Percentiles rank a stretch among this genome's conserved stretches.
These are phyloP conservation scores for Smithsoniella earleae DNA, from an alignment of 163 green algal species.

Conservation along the genomic window DNA sequence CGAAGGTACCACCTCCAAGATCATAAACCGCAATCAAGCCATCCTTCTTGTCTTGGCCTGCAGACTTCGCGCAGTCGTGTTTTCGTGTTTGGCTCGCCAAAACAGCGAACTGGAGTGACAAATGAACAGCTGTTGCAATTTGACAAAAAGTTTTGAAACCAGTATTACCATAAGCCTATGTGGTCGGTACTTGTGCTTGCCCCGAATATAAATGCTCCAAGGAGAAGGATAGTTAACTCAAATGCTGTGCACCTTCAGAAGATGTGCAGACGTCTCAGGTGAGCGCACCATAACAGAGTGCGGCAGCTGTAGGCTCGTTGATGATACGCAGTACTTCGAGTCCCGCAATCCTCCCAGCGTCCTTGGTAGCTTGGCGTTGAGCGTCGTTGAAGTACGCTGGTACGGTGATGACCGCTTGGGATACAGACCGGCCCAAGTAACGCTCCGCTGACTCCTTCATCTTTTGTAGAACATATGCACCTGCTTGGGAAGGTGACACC, in stretches of 20 bases:
- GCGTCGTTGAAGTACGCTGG: constrained; percentile 98
- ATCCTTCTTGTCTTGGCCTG: constrained; percentile 78
- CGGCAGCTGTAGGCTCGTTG: constrained; percentile 95
- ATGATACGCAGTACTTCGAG: constrained; percentile 91
- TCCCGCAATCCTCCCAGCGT: constrained; percentile 80
- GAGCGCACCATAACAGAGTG: constrained; percentile 75
- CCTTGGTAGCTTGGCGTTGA: constrained; percentile 86
- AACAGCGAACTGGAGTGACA: too few relatives aligned
- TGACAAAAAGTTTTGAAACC: too few relatives aligned
- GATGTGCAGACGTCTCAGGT: too few relatives aligned
- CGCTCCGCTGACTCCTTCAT: constrained; percentile 93
- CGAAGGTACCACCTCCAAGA: constrained; percentile 92
- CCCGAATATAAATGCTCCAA: too few relatives aligned
- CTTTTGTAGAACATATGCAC: constrained; percentile 84
- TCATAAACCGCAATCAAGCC: constrained; percentile 80
- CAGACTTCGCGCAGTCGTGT: too few relatives aligned
- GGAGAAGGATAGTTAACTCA: too few relatives aligned
- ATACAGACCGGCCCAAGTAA: constrained; percentile 80
- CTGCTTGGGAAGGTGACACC: constrained; percentile 84
- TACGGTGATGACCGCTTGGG: constrained; percentile 86
- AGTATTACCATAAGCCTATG: too few relatives aligned
- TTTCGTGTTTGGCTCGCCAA: too few relatives aligned
- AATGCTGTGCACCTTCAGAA: too few relatives aligned
- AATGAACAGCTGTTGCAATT: too few relatives aligned
- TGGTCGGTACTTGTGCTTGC: too few relatives aligned